These are phyloP conservation scores for Nigrospora sphaerica DNA, from an alignment of 2,329 filamentous ascomycete species.

Conservation along the genomic window DNA sequence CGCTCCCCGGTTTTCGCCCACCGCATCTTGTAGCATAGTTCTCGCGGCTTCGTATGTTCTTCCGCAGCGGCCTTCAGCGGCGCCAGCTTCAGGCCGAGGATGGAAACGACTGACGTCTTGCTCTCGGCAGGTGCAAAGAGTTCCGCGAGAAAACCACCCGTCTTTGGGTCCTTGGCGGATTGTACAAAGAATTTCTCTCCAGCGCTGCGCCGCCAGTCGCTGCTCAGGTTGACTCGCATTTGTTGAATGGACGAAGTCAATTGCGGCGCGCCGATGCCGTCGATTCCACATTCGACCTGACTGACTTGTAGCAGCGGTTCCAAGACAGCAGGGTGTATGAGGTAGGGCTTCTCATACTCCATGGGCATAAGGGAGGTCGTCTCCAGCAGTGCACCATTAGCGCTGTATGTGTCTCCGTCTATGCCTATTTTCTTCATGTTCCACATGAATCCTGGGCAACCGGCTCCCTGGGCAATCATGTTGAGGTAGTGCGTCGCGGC, in stretches of 20 bases:
- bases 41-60: not conserved
- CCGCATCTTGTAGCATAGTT: slow-evolving; percentile 12
- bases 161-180: slow-evolving; percentile 6
- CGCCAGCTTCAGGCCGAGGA: slow-evolving; percentile 9
- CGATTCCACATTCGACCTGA: slow-evolving; percentile 20
- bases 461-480: slow-evolving; percentile 8
- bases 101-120: slow-evolving; percentile 9
- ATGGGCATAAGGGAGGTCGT: slow-evolving; percentile 28
- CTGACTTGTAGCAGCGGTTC: slow-evolving; percentile 25
- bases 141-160: slow-evolving; percentile 8
- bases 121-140: slow-evolving; percentile 9
- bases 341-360: slow-evolving; percentile 23
- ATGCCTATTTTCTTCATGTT: slow-evolving; percentile 13
- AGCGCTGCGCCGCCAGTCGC: slow-evolving; percentile 7
- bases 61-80: slow-evolving; percentile 2
- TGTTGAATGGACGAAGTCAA: slow-evolving; percentile 11
- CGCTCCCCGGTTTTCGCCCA: slow-evolving; percentile 8
- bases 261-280: slow-evolving; percentile 6
- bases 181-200: slow-evolving; percentile 10
- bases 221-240: slow-evolving; percentile 8
- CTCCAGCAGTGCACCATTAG: slow-evolving; percentile 24
- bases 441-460: slow-evolving; percentile 13
- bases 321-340: slow-evolving; percentile 30
- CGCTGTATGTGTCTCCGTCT: slow-evolving; percentile 6
- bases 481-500: slow-evolving; percentile 11